Percentiles rank a stretch among this genome's conserved stretches.
Evolutionary conservation across 495 filamentous ascomycete species (phyloP).

Genomic region (Recurvomyces mirabilis): DNA sequence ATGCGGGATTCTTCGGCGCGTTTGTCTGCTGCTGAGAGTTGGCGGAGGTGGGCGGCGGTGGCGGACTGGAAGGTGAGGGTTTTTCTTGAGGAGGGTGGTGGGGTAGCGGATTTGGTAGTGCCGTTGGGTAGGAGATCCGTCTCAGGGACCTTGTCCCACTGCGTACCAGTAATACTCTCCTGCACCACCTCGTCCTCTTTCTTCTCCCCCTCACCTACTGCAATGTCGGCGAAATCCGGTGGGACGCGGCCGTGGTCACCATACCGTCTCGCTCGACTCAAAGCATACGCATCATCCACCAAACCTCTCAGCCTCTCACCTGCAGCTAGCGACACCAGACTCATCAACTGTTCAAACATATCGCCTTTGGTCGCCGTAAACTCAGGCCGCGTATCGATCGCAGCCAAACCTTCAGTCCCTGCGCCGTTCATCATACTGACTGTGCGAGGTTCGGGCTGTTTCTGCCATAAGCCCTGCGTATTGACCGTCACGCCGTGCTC

Average conservation of each 20-base stretch:
- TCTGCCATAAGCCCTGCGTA: slow-evolving; percentile 48
- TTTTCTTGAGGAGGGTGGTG: slow-evolving; percentile 12
- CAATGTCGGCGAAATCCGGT: slow-evolving; percentile 56
- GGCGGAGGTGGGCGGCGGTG: slow-evolving; percentile 21
- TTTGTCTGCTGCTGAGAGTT: slow-evolving; percentile 22
- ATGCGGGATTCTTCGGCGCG: slow-evolving; percentile 41
- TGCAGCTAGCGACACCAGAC: slow-evolving; percentile 61
- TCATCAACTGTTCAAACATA: slow-evolving; percentile 60
- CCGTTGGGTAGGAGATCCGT: slow-evolving; percentile 15
- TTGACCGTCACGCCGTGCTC: slow-evolving; percentile 53
- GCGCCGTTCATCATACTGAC: slow-evolving; percentile 31
- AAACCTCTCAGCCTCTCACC: slow-evolving; percentile 59
- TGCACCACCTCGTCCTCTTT: slow-evolving; percentile 32
- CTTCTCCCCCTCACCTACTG: slow-evolving; percentile 20
- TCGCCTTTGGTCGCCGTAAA: slow-evolving; percentile 30
- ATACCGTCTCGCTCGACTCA: slow-evolving; percentile 53
- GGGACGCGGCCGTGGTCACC: slow-evolving; percentile 60
- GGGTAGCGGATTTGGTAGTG: not conserved
- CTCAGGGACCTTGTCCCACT: slow-evolving; percentile 28
- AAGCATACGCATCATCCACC: slow-evolving; percentile 55
- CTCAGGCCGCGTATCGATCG: slow-evolving; percentile 28
- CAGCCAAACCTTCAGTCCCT: slow-evolving; percentile 42
- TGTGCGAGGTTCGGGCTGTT: slow-evolving; percentile 29
- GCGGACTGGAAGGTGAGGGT: slow-evolving; percentile 23
- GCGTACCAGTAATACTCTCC: slow-evolving; percentile 26